Conservation (phyloP, 83 land plant genomes). For the Picea mariana region DNA sequence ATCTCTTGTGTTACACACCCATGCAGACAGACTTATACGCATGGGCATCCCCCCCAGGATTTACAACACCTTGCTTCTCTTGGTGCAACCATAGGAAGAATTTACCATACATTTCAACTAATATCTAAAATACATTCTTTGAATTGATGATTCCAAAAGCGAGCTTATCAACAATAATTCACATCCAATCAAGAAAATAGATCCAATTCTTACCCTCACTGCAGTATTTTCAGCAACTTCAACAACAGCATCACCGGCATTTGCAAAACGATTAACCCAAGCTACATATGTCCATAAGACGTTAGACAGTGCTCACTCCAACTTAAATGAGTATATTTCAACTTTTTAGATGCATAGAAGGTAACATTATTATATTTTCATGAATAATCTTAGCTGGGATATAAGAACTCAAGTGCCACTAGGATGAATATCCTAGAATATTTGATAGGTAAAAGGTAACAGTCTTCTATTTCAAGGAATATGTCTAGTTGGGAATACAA, state of each 20-base stretch:
- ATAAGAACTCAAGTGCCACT: neutral
- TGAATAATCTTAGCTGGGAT: neutral
- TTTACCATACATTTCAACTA: no score
- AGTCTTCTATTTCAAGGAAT: neutral
- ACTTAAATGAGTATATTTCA: neutral
- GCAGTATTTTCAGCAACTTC: constrained; percentile 89
- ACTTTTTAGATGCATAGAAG: neutral
- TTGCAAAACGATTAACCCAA: constrained; percentile 98
- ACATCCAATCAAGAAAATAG: neutral
- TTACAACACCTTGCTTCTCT: no score
- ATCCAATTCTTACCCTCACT: constrained; percentile 42
- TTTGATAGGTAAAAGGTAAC: no score
- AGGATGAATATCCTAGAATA: neutral
- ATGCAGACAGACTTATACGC: no score
- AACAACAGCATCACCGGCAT: constrained; percentile 91
- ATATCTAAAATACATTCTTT: neutral
- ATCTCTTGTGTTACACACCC: no score
- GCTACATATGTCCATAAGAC: constrained; percentile 28
- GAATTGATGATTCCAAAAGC: neutral
- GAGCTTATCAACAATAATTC: neutral
- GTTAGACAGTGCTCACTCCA: neutral
- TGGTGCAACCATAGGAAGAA: no score
- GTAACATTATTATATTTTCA: neutral
- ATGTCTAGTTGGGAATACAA: neutral
- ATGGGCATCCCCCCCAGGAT: no score